Percentiles rank a stretch among this genome's conserved stretches.
These are phyloP conservation scores for Alternaria novae-zelandiae DNA, from an alignment of 2,329 filamentous ascomycete species.

Conservation along the genomic window DNA sequence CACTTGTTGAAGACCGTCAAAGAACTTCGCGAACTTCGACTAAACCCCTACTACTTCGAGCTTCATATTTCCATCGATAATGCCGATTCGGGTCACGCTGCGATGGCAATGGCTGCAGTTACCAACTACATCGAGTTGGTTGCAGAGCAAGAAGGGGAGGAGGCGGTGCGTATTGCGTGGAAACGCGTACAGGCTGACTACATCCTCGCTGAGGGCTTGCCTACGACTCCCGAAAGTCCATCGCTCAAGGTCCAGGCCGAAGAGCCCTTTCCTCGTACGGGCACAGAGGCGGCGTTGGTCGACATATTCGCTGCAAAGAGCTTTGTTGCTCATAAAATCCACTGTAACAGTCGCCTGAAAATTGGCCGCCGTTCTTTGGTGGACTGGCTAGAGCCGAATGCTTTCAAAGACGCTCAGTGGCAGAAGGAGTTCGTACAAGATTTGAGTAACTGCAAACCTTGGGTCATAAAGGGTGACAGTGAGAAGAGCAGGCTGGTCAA, in stretches of 20 bases:
- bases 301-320: slow-evolving; percentile 50
- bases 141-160: slow-evolving; percentile 29
- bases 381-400: slow-evolving; percentile 52
- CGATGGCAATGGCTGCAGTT: slow-evolving; percentile 53
- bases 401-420: slow-evolving; percentile 39
- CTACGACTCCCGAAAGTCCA: slow-evolving; percentile 27
- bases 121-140: slow-evolving; percentile 48
- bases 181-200: slow-evolving; percentile 54
- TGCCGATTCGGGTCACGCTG: slow-evolving; percentile 55
- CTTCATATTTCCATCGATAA: slow-evolving; percentile 61
- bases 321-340: slow-evolving; percentile 50
- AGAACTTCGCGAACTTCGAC: slow-evolving; percentile 53
- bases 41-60: slow-evolving; percentile 58
- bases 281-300: slow-evolving; percentile 19
- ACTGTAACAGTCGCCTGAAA: slow-evolving; percentile 48
- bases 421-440: slow-evolving; percentile 47
- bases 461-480: slow-evolving; percentile 52
- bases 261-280: slow-evolving; percentile 13
- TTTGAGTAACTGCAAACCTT: slow-evolving; percentile 47
- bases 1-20: slow-evolving; percentile 50
- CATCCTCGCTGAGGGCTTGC: slow-evolving; percentile 42
- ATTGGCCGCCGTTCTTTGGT: slow-evolving; percentile 49
- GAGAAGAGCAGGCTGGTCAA: slow-evolving; percentile 51
- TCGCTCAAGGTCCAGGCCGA: slow-evolving; percentile 14
- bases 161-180: slow-evolving; percentile 47